Evolutionary conservation across 2,329 filamentous ascomycete species (phyloP).

Genomic region (Talaromyces sp.): DNA sequence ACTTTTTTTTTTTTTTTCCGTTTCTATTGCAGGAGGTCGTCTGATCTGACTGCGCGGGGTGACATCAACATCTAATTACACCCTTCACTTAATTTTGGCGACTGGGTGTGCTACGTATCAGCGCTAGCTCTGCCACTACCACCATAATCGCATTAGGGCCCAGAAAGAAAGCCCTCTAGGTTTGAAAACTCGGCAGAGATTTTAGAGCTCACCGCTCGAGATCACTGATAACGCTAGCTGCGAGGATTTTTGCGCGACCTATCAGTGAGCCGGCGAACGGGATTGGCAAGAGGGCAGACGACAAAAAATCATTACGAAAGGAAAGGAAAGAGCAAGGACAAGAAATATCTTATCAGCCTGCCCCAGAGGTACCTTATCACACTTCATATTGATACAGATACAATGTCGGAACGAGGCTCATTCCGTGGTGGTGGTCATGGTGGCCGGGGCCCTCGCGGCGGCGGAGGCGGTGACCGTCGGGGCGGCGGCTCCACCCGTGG

Average conservation of each 20-base stretch:
- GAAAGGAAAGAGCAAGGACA: neutral
- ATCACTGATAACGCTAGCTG: neutral
- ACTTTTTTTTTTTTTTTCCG: neutral
- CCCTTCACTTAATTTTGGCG: neutral
- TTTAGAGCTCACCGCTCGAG: neutral
- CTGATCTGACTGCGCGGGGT: neutral
- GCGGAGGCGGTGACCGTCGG: conserved; percentile 35
- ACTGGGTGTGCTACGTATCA: neutral
- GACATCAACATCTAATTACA: neutral
- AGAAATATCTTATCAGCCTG: neutral
- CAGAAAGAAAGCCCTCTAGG: neutral
- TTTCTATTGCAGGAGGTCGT: neutral
- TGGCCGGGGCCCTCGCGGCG: conserved; percentile 32
- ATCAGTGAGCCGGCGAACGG: neutral
- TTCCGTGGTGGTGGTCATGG: conserved; percentile 49
- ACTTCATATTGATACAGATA: neutral
- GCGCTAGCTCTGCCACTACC: neutral
- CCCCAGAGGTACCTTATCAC: too few species aligned
- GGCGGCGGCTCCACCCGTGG: conserved; percentile 36
- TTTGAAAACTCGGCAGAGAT: neutral
- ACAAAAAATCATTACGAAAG: neutral
- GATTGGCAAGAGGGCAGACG: neutral
- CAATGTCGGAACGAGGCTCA: conserved; percentile 48
- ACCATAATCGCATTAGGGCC: neutral
- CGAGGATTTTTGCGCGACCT: neutral